Conservation (phyloP, 495 filamentous ascomycete genomes). For the Penicillium mononematosum region DNA sequence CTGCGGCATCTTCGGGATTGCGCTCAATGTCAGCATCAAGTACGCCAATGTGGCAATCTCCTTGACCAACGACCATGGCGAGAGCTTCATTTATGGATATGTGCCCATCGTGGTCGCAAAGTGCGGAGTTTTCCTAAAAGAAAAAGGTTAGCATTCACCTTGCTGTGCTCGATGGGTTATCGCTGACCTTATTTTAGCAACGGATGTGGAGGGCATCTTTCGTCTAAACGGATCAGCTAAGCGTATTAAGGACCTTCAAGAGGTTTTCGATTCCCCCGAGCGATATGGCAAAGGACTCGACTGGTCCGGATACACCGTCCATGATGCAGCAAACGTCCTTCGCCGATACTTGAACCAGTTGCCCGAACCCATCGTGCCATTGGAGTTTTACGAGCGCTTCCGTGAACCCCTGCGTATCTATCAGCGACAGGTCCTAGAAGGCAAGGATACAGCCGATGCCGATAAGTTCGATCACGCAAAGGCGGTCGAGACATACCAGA, state of each 20-base stretch:
- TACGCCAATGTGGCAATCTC: constrained; percentile 99
- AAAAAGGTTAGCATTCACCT: constrained; percentile 70
- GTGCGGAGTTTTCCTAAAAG: constrained; percentile 96
- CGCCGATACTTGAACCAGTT: constrained; percentile 93
- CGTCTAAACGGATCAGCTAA: constrained; percentile 95
- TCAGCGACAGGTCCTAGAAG: constrained; percentile 59
- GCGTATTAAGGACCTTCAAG: constrained; percentile 93
- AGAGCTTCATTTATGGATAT: constrained; percentile 98
- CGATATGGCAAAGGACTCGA: constrained; percentile 95
- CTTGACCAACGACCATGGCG: constrained; percentile 81
- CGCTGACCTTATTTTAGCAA: constrained; percentile 58
- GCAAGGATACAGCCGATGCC: constrained; percentile 23
- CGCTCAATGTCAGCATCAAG: constrained; percentile 88
- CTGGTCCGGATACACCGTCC: constrained; percentile 97
- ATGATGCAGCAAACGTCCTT: constrained; percentile 97
- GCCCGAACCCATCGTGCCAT: constrained; percentile 90
- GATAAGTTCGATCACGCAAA: constrained; percentile 69
- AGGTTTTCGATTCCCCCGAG: constrained; percentile 90
- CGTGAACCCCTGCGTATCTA: constrained; percentile 79
- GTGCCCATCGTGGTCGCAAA: constrained; percentile 98
- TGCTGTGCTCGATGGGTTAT: not conserved
- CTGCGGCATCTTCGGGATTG: constrained; percentile 86
- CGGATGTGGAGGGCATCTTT: constrained; percentile 96
- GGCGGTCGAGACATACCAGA: constrained; percentile 81
- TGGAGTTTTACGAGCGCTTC: constrained; percentile 90